These are phyloP conservation scores for Herpetomonas tarakana DNA, from an alignment of 208 protist genomes.

Conservation along the genomic window DNA sequence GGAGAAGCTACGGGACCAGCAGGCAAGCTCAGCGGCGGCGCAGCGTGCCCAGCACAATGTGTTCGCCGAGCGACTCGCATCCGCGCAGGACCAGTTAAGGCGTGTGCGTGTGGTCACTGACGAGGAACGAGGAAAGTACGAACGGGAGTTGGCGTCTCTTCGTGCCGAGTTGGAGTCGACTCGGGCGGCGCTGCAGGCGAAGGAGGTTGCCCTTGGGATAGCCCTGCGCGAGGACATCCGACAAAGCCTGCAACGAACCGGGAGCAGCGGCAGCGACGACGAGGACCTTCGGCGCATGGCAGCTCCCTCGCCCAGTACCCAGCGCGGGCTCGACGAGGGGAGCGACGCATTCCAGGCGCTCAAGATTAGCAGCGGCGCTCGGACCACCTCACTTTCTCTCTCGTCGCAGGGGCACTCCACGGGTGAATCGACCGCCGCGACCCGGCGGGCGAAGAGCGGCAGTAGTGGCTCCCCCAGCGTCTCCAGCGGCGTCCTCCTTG, in stretches of 20 bases:
- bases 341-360: too few species aligned
- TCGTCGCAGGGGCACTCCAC: neutral
- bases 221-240: conserved; percentile 21
- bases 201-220: conserved; percentile 44
- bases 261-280: neutral
- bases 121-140: conserved; percentile 21
- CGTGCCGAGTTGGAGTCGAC: conserved; percentile 18
- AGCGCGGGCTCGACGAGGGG: too few species aligned
- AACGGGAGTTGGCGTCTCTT: conserved; percentile 12
- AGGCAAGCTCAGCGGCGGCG: conserved; percentile 12
- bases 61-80: conserved; percentile 22
- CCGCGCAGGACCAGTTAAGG: conserved; percentile 21
- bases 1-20: conserved; percentile 16
- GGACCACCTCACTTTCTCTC: neutral
- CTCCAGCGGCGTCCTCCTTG: too few species aligned
- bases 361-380: neutral
- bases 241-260: neutral
- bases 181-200: conserved; percentile 25
- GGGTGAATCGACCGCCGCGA: neutral
- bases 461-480: neutral
- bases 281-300: too few species aligned
- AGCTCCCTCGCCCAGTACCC: too few species aligned
- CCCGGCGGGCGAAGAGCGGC: neutral
- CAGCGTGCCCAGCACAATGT: conserved; percentile 26
- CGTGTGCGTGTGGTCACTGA: conserved; percentile 17